Conservation (phyloP, 192 early-diverging fungal genomes). For the Backusella circina region DNA sequence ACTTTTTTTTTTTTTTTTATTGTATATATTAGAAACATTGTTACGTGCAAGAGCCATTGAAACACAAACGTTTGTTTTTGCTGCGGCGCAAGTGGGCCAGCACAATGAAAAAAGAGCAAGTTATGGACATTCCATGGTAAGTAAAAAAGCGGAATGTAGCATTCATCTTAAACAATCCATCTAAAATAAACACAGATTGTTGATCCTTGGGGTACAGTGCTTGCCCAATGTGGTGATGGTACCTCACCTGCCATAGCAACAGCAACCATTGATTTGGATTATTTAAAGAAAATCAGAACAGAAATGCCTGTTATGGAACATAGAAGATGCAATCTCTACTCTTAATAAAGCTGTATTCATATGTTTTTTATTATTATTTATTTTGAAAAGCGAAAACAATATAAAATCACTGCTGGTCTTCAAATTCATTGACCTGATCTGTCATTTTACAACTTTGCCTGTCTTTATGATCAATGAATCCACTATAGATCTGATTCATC, state of each 20-base stretch:
- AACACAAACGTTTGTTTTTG: slow-evolving; percentile 80
- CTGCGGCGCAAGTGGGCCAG: slow-evolving; percentile 73
- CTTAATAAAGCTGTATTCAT: not conserved
- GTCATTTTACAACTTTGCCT: not conserved
- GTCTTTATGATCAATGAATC: slow-evolving; percentile 15
- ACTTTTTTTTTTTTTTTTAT: not conserved
- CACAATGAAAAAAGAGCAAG: slow-evolving; percentile 68
- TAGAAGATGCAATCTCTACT: slow-evolving; percentile 60
- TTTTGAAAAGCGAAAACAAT: not conserved
- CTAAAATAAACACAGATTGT: slow-evolving; percentile 49
- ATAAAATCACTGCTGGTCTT: not conserved
- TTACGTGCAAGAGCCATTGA: slow-evolving; percentile 82
- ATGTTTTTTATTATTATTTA: not conserved
- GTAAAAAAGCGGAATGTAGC: too few species aligned
- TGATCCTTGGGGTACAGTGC: slow-evolving; percentile 78
- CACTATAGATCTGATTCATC: slow-evolving; percentile 35
- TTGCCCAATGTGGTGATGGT: slow-evolving; percentile 58
- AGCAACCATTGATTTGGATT: slow-evolving; percentile 62
- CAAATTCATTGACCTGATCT: not conserved
- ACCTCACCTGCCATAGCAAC: slow-evolving; percentile 57
- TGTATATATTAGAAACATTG: slow-evolving; percentile 49
- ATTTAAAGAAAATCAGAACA: slow-evolving; percentile 52
- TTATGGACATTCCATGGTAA: slow-evolving; percentile 77
- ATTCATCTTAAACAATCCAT: too few species aligned
- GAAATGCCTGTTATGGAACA: slow-evolving; percentile 78